Evolutionary conservation across 1,139 yeast species (phyloP).

Genomic region (Hansenula lynferdii): DNA sequence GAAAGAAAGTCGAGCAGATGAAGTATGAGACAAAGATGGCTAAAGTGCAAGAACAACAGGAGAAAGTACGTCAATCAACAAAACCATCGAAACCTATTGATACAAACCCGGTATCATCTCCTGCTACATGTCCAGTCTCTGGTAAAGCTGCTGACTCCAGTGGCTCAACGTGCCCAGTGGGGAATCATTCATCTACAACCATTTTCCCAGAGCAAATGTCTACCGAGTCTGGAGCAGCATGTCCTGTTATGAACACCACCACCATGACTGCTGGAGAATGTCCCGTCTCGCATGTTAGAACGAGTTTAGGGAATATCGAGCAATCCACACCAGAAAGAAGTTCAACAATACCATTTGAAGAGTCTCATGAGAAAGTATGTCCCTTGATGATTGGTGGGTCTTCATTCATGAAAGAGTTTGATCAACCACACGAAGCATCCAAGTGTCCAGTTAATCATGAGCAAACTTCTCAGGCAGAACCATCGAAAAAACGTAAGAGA

Average conservation of each 20-base stretch:
- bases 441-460: background rate
- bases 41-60: background rate
- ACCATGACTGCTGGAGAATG: slow-evolving; percentile 7
- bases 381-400: slow-evolving; percentile 37
- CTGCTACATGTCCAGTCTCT: slow-evolving; percentile 17
- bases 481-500: background rate
- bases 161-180: background rate
- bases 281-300: slow-evolving; percentile 18
- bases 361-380: slow-evolving; percentile 27
- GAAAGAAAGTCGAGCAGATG: slow-evolving; percentile 34
- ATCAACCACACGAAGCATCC: background rate
- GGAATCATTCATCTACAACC: background rate
- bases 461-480: too few relatives aligned
- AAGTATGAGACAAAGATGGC: slow-evolving; percentile 10
- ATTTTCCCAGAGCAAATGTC: background rate
- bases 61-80: background rate
- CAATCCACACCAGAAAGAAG: slow-evolving; percentile 1
- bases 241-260: background rate
- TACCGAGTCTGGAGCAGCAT: background rate
- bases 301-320: background rate
- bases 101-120: background rate
- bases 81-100: background rate
- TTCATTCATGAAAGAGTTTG: slow-evolving; percentile 10
- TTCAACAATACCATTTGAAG: background rate
- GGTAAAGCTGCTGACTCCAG: slow-evolving; percentile 13